Conservation (phyloP, 257 asterid genomes). For the Capsicum baccatum region DNA sequence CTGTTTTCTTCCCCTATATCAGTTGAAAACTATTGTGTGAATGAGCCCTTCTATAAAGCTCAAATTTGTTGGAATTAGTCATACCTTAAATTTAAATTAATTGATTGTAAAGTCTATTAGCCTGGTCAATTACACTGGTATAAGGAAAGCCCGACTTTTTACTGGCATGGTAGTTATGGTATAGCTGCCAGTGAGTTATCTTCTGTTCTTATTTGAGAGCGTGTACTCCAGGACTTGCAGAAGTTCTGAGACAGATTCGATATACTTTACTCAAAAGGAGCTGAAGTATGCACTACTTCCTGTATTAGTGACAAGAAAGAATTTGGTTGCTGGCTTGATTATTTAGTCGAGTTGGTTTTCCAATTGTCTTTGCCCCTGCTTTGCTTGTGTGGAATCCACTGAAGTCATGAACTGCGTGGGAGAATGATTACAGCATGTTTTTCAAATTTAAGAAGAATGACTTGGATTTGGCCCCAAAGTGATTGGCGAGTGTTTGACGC, state of each 20-base stretch:
- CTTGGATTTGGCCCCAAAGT: neutral
- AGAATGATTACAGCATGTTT: neutral
- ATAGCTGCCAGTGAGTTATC: neutral
- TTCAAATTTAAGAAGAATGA: slow-evolving; percentile 6
- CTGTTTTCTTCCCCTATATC: neutral
- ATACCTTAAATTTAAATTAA: neutral
- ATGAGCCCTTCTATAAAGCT: neutral
- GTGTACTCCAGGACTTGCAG: neutral
- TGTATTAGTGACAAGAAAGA: slow-evolving; percentile 15
- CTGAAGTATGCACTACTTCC: neutral
- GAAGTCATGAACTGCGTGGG: neutral
- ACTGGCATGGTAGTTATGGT: neutral
- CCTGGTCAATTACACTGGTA: neutral
- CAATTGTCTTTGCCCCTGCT: neutral
- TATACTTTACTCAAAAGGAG: neutral
- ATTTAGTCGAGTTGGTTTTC: neutral
- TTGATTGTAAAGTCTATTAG: neutral
- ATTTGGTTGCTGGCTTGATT: neutral
- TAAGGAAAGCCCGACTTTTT: neutral
- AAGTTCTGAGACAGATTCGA: neutral
- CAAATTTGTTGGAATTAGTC: neutral
- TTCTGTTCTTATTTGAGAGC: neutral
- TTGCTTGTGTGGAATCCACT: slow-evolving; percentile 7
- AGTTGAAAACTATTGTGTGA: neutral
- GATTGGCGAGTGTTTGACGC: neutral